phyloP scores from a whole-genome alignment of 352 stramenopile species.

The Phytophthora melonis region DNA sequence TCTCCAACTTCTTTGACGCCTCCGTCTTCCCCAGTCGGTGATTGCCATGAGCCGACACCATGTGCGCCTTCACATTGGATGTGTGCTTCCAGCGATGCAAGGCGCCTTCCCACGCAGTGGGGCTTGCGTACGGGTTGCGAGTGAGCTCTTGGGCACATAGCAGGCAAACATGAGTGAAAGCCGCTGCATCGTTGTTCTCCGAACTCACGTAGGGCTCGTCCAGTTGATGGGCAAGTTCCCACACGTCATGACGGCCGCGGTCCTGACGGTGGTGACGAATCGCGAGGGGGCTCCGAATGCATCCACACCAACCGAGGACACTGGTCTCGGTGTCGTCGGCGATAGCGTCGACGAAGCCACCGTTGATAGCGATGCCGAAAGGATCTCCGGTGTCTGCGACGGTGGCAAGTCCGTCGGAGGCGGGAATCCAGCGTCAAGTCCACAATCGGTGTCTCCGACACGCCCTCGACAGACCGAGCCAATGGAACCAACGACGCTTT shows the following conservation, averaged over 20 bases:
- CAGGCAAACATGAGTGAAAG: constrained; percentile 9
- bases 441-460: no score
- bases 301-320: not conserved
- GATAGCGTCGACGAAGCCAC: not conserved
- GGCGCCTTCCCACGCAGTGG: not conserved
- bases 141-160: not conserved
- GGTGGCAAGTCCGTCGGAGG: no score
- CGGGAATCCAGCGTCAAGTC: no score
- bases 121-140: not conserved
- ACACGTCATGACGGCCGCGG: no score
- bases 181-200: not conserved
- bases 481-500: no score
- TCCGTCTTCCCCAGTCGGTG: not conserved
- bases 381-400: no score
- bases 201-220: no score
- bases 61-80: not conserved
- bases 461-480: not conserved
- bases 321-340: not conserved
- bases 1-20: not conserved
- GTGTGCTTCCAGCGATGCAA: not conserved
- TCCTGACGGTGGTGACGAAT: not conserved
- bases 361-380: no score
- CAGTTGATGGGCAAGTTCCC: no score
- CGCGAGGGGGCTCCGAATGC: constrained; percentile 1
- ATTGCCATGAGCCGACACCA: not conserved